These are phyloP conservation scores for Euphrasia confusa DNA, from an alignment of 257 asterid species.

Conservation along the genomic window DNA sequence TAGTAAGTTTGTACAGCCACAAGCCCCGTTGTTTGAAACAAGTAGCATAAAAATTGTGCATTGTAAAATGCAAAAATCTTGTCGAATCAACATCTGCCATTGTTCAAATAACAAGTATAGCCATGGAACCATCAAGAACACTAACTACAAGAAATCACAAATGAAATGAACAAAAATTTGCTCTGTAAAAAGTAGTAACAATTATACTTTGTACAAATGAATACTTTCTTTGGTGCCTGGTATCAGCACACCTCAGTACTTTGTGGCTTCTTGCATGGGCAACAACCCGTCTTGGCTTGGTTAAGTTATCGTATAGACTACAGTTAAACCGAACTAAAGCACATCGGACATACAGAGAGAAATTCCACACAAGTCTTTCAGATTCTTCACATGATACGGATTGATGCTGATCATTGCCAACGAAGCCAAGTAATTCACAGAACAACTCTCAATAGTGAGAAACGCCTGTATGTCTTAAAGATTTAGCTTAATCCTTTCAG, in stretches of 20 bases:
- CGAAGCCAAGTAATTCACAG: conserved; percentile 9
- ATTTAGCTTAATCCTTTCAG: conserved; percentile 55
- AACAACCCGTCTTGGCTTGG: neutral
- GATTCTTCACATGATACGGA: conserved; percentile 6
- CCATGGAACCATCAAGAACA: too few species aligned
- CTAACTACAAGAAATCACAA: too few species aligned
- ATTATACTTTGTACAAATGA: neutral
- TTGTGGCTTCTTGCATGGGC: neutral
- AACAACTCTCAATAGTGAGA: neutral
- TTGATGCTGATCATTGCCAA: neutral
- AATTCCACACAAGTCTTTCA: neutral
- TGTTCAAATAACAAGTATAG: too few species aligned
- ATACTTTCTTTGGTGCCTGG: neutral
- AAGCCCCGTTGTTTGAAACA: too few species aligned
- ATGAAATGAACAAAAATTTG: neutral
- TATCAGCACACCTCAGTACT: neutral
- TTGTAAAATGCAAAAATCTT: too few species aligned
- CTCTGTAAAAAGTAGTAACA: neutral
- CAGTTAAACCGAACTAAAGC: neutral
- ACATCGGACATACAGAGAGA: neutral
- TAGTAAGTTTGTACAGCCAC: too few species aligned
- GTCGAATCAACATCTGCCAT: too few species aligned
- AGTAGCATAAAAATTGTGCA: too few species aligned
- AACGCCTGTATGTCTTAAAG: conserved; percentile 32
- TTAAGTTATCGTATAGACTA: neutral